Evolutionary conservation across 305 asterid species (phyloP), one percentile per base, ranked within the genome.

Genomic region (Rubia balearica): DNA sequence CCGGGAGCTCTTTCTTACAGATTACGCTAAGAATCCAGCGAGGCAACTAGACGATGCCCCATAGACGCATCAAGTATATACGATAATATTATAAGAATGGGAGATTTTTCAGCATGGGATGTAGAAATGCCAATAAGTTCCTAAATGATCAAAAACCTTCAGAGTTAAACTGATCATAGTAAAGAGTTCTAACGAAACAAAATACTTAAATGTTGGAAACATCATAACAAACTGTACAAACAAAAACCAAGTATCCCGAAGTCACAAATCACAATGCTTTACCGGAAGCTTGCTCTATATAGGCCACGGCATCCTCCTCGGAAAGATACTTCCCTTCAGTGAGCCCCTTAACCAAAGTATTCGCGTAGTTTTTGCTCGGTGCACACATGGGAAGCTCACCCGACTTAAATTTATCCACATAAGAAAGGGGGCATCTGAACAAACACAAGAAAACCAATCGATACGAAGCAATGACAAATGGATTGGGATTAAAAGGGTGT

Each of bases 291-390:
- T 84, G 91, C 16, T 83, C 78, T 63, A 91, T 81, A 85, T 94
- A 94, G 43, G 84, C 83, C 9, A 79, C 65, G 24, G 98, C 98
- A 80, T 89, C 95, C 81, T 82, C 85, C 71, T 85, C 83, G 0
- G 94, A 81, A 17, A 91, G 84, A 71, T 88, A 95, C 45, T 84
- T 83, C 73, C 98, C 99, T 75, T 88, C 86, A 3, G 83, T 95
- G 57, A 94, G 83, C 75, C 98, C 99, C 86, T 80, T 84, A 63
- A 91, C 74, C 84, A 91, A 81, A n/a, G 88, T 85, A 24, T 73
- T 64, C 8, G 85, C 85, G 46, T 94, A 94, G 75, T 69, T 95
- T 80, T 85, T 87, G 79, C 84, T 72, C 0, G 98, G 99, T 30
- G 90, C 80, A 65, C 81, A 72, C 43, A 87, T 49, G 0, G 85